Evolutionary conservation across 345 rosid species (phyloP).

Genomic region (Conringia planisiliqua): DNA sequence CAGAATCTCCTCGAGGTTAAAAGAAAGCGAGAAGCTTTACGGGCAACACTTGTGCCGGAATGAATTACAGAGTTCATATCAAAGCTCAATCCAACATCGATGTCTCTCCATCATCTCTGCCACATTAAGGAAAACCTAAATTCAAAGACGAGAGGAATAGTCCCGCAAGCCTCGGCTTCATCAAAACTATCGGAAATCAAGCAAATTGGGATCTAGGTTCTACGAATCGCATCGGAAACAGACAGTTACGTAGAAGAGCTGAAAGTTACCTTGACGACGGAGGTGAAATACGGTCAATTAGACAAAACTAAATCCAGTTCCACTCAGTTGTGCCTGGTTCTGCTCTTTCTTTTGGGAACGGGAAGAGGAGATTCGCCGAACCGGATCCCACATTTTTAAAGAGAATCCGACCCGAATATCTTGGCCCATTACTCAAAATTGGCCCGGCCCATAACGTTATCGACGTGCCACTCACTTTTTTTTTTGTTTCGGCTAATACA

Average conservation of each 20-base stretch:
- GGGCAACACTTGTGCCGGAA: constrained; percentile 34
- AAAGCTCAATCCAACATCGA: background rate
- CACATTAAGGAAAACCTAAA: background rate
- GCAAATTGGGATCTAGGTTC: constrained; percentile 1
- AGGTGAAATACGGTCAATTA: background rate
- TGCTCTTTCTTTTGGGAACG: background rate
- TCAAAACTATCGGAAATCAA: background rate
- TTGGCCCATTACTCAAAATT: background rate
- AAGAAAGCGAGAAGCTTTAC: constrained; percentile 34
- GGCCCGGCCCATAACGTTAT: background rate
- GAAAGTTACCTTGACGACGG: constrained; percentile 1
- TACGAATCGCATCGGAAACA: background rate
- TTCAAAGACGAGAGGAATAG: background rate
- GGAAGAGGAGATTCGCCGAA: constrained; percentile 10
- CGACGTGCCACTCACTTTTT: constrained; percentile 13
- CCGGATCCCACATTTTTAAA: background rate
- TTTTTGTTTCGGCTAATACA: background rate
- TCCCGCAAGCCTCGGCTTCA: background rate
- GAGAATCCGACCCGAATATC: background rate
- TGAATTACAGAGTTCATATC: constrained; percentile 49
- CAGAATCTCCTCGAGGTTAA: constrained; percentile 42
- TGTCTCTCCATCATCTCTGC: background rate
- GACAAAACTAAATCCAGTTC: background rate
- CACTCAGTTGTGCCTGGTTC: background rate
- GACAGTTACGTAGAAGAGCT: background rate